Evolutionary conservation across 345 rosid genomes (phyloP), one percentile per base, ranked within the genome.

Genomic region (Eucalyptus pauciflora): DNA sequence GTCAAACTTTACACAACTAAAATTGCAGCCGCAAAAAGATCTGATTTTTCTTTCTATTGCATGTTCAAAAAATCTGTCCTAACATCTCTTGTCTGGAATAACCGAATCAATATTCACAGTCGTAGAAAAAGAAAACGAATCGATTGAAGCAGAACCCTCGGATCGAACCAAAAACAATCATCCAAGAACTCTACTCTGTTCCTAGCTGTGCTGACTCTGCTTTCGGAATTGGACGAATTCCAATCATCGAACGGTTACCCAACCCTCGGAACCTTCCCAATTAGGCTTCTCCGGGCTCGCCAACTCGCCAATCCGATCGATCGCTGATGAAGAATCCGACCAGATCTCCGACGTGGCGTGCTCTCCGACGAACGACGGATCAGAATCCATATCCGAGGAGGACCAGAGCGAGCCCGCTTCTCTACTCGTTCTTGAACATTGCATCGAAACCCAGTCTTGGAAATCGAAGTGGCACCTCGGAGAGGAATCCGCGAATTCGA

Each of bases 381-480:
- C 87, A 4, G 58, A 52, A 51, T 41, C 62, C 60, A 2, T 45
- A 13, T 43, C 58, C 27, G 49, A 11, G 17, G 58, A 22, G 64
- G 46, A 27, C 20, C 67, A 51, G 10, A 54, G 58, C 6, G 43
- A 33, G 17, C 87, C 87, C 67, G 69, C 4, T 86, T 86, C 87
- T 17, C 67, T 10, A 10, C 46, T 37, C 27, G 27, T 86, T n/a
- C 87, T 45, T 25, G 83, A 67, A 4, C 71, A 83, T 14, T 18
- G 46, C 48, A 31, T 31, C 7, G 89, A 89, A 85, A 27, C 85
- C 87, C 81, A 85, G 4, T 49, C 85, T 62, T 12, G 37, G 85
- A 89, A 87, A 81, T 87, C 91, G 51, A 87, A 89, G 85, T 50
- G 91, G 33, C 89, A 87, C 45, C 87, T 81, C 51, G 91, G 91